Evolutionary conservation across 805 yeast genomes (phyloP).

Genomic region (Candida nemodendra): DNA sequence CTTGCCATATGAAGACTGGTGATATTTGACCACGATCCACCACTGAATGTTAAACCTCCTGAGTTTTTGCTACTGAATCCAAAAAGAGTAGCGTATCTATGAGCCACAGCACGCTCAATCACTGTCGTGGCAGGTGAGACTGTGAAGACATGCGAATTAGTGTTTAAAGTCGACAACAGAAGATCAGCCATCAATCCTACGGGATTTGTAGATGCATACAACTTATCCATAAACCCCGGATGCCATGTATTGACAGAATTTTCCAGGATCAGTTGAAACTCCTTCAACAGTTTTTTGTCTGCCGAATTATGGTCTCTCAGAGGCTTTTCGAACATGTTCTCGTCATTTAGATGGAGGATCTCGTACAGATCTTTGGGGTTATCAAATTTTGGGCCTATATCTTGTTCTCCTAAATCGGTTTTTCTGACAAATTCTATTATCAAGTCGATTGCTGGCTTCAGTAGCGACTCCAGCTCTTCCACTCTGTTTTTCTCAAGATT

Average conservation of each 20-base stretch:
- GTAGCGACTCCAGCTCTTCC: conserved; percentile 53
- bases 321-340: conserved; percentile 26
- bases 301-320: conserved; percentile 16
- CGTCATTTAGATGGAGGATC: conserved; percentile 34
- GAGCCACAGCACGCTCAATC: conserved; percentile 67
- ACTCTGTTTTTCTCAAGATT: conserved; percentile 51
- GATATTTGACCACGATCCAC: conserved; percentile 85
- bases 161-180: conserved; percentile 65
- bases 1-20: conserved; percentile 80
- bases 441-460: conserved; percentile 49
- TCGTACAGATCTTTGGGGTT: conserved; percentile 48
- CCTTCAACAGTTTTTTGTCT: conserved; percentile 41
- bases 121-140: conserved; percentile 80
- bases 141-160: conserved; percentile 82
- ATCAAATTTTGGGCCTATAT: conserved; percentile 48
- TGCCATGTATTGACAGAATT: conserved; percentile 85
- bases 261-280: conserved; percentile 55
- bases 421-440: conserved; percentile 51
- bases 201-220: conserved; percentile 84
- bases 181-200: conserved; percentile 76
- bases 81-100: conserved; percentile 65
- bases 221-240: conserved; percentile 79
- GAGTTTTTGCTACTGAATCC: conserved; percentile 53
- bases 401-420: conserved; percentile 43
- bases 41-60: conserved; percentile 84